Conservation (phyloP, 1,139 yeast genomes). For the Saccharomyces uvarum region DNA sequence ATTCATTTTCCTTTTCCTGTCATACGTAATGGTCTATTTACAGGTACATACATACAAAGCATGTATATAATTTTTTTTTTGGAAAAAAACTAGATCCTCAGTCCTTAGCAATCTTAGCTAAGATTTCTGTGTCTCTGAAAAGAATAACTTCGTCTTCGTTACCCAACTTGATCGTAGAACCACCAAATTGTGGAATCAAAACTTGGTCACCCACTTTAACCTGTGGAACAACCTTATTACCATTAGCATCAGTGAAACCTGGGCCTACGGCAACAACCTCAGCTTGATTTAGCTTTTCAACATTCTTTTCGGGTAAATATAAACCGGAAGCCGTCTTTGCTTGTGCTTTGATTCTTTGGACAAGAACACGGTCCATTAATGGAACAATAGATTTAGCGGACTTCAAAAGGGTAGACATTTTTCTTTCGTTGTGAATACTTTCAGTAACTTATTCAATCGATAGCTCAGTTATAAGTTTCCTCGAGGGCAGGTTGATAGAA, state of each 20-base stretch:
- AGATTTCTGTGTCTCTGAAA: conserved; percentile 85
- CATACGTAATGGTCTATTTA: not conserved
- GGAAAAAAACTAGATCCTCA: not conserved
- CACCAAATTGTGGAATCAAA: conserved; percentile 84
- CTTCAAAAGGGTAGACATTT: conserved; percentile 56
- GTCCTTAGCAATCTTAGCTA: conserved; percentile 61
- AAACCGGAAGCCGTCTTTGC: conserved; percentile 91
- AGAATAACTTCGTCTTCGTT: conserved; percentile 72
- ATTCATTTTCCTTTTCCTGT: not conserved
- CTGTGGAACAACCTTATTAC: conserved; percentile 60
- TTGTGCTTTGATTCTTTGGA: conserved; percentile 88
- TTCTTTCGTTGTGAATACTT: not conserved
- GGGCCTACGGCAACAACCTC: conserved; percentile 80
- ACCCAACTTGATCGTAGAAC: conserved; percentile 69
- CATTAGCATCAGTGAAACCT: conserved; percentile 63
- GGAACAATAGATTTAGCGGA: conserved; percentile 86
- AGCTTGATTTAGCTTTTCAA: conserved; percentile 81
- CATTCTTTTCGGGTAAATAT: conserved; percentile 93
- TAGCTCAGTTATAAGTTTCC: not conserved
- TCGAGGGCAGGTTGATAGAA: not conserved
- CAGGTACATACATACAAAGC: not conserved
- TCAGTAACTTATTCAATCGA: not conserved
- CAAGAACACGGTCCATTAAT: conserved; percentile 88
- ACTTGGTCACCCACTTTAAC: conserved; percentile 89
- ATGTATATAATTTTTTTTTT: not conserved